Conservation (phyloP, 108 stramenopile species). For the Cyclotella choctawhatcheeana region DNA sequence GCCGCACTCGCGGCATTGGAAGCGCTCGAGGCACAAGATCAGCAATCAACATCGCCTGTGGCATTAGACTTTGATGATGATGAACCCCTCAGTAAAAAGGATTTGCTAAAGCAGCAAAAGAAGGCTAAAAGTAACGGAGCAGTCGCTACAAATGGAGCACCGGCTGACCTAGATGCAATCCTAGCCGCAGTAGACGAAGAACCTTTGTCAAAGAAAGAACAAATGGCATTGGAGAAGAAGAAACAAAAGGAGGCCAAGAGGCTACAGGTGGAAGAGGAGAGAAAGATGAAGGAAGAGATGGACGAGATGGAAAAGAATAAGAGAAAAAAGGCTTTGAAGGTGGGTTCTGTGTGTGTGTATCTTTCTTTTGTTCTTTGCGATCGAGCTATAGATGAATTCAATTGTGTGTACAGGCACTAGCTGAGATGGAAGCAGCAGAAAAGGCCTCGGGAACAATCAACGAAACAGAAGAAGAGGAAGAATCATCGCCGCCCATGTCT, state of each 20-base stretch:
- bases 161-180: constrained; percentile 7
- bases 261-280: constrained; percentile 33
- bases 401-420: constrained; percentile 32
- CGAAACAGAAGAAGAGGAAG: neutral
- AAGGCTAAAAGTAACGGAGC: constrained; percentile 7
- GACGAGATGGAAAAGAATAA: constrained; percentile 52
- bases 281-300: constrained; percentile 18
- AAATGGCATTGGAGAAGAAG: constrained; percentile 49
- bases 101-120: neutral
- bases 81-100: neutral
- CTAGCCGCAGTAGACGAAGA: constrained; percentile 26
- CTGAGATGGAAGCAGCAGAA: constrained; percentile 51
- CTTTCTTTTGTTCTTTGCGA: no score
- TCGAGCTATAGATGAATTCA: neutral
- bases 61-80: constrained; percentile 16
- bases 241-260: constrained; percentile 63
- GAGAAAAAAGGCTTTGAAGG: constrained; percentile 49
- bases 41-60: constrained; percentile 11
- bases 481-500: constrained; percentile 19
- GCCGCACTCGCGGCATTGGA: constrained; percentile 74
- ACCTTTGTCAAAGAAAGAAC: constrained; percentile 46
- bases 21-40: constrained; percentile 38
- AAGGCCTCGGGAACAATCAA: constrained; percentile 22
- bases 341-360: neutral
- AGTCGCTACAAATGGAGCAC: neutral